These are phyloP conservation scores for Xylona heveae DNA, from an alignment of 495 filamentous ascomycete species.

Conservation along the genomic window DNA sequence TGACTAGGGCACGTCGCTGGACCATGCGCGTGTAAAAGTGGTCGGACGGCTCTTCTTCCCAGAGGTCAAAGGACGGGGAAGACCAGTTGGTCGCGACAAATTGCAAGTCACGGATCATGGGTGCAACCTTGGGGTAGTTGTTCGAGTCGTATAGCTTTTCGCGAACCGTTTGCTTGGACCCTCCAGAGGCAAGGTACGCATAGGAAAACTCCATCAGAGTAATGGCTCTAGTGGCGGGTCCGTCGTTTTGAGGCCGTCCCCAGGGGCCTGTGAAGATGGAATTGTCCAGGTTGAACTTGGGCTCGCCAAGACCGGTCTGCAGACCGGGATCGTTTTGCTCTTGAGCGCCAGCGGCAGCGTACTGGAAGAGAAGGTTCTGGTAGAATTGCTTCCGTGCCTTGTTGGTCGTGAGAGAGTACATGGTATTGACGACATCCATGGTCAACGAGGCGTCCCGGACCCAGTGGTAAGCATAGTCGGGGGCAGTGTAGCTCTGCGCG, in stretches of 20 bases:
- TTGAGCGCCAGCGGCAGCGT: no score
- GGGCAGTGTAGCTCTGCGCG: no score
- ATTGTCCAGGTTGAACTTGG: constrained; percentile 38
- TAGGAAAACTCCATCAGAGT: constrained; percentile 22
- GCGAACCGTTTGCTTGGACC: no score
- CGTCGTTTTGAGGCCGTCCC: constrained; percentile 54
- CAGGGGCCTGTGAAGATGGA: constrained; percentile 37
- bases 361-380: no score
- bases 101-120: constrained; percentile 36
- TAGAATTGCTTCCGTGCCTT: no score
- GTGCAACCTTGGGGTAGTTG: constrained; percentile 11
- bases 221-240: constrained; percentile 46
- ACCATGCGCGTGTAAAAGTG: constrained; percentile 35
- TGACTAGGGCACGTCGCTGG: constrained; percentile 31
- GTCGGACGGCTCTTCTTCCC: constrained; percentile 43
- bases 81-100: constrained; percentile 56
- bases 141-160: constrained; percentile 9
- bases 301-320: constrained; percentile 32
- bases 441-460: no score
- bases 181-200: neutral
- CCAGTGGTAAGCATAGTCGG: no score
- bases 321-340: no score
- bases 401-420: no score
- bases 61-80: constrained; percentile 44
- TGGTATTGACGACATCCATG: no score